phyloP scores from a whole-genome alignment of 805 yeast genomes.

The Saccharomycopsis microspora region DNA sequence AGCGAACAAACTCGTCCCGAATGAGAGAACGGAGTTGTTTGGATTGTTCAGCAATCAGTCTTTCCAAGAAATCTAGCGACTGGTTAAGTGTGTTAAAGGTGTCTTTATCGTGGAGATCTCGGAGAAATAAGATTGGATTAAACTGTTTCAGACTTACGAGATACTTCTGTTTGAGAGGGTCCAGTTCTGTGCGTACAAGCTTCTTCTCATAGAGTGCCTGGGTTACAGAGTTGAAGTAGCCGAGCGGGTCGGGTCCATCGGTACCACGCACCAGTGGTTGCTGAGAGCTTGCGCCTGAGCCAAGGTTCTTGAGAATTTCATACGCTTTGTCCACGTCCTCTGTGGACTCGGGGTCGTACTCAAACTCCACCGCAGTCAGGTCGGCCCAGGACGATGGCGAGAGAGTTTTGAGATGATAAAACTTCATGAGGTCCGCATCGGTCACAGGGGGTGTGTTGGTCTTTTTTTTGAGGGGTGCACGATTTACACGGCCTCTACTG shows the following conservation, averaged over 20 bases:
- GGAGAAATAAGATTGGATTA: slow-evolving; percentile 43
- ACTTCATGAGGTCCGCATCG: slow-evolving; percentile 23
- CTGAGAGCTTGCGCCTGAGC: slow-evolving; percentile 20
- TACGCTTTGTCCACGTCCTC: slow-evolving; percentile 22
- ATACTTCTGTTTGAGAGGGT: slow-evolving; percentile 28
- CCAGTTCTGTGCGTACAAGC: slow-evolving; percentile 26
- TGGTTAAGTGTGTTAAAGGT: slow-evolving; percentile 36
- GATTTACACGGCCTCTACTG: no score
- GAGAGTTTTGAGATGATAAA: slow-evolving; percentile 33
- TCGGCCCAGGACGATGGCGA: slow-evolving; percentile 30
- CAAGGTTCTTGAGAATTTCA: slow-evolving; percentile 23
- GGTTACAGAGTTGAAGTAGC: slow-evolving; percentile 35
- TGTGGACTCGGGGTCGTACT: slow-evolving; percentile 20
- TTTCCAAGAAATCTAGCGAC: slow-evolving; percentile 38
- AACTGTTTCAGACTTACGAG: slow-evolving; percentile 48
- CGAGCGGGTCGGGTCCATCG: slow-evolving; percentile 46
- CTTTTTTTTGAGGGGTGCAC: no score
- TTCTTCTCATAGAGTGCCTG: slow-evolving; percentile 30
- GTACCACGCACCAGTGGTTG: slow-evolving; percentile 16
- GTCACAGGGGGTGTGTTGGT: background rate
- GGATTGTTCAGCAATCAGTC: slow-evolving; percentile 37
- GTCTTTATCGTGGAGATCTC: slow-evolving; percentile 43
- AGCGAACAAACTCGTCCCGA: slow-evolving; percentile 48
- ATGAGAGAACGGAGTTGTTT: slow-evolving; percentile 39
- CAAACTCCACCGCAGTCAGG: slow-evolving; percentile 22